Conservation (phyloP, 495 filamentous ascomycete species). For the Symbiotaphrina buchneri region DNA sequence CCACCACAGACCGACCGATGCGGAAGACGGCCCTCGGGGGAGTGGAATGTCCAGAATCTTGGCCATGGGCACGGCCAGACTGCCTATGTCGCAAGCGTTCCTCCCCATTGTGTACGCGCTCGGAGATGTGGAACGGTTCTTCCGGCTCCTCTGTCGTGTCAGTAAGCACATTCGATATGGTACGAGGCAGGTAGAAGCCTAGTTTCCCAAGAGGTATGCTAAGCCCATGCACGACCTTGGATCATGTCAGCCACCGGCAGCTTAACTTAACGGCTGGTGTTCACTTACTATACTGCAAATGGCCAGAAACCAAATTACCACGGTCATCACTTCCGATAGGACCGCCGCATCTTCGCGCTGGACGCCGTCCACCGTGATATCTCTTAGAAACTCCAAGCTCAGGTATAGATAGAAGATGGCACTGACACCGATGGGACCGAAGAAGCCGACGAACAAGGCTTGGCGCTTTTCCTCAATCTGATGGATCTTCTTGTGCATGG, state of each 20-base stretch:
- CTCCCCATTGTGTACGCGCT: conserved; percentile 8
- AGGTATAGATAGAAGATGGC: conserved; percentile 81
- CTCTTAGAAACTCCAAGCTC: conserved; percentile 40
- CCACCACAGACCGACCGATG: conserved; percentile 26
- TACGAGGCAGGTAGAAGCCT: conserved; percentile 56
- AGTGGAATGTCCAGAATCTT: conserved; percentile 8
- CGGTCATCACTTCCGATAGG: conserved; percentile 35
- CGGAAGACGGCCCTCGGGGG: conserved; percentile 22
- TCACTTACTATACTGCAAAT: conserved; percentile 70
- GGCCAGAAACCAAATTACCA: conserved; percentile 73
- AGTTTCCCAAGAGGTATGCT: conserved; percentile 70
- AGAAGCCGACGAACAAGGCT: conserved; percentile 74
- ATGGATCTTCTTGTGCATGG: conserved; percentile 50
- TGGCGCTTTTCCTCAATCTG: conserved; percentile 57
- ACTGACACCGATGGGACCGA: conserved; percentile 85
- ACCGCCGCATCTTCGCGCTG: conserved; percentile 40
- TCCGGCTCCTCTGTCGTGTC: conserved; percentile 1
- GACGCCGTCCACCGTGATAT: conserved; percentile 27
- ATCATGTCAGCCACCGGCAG: no score
- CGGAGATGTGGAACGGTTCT: conserved; percentile 7
- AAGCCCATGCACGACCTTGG: conserved; percentile 63
- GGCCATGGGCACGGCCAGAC: conserved; percentile 3
- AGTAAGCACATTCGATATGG: conserved; percentile 34
- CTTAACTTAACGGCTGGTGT: no score
- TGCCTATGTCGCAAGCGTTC: conserved; percentile 11